Conservation (phyloP, 192 early-diverging fungal species). For the Dimargaris xerosporica region DNA sequence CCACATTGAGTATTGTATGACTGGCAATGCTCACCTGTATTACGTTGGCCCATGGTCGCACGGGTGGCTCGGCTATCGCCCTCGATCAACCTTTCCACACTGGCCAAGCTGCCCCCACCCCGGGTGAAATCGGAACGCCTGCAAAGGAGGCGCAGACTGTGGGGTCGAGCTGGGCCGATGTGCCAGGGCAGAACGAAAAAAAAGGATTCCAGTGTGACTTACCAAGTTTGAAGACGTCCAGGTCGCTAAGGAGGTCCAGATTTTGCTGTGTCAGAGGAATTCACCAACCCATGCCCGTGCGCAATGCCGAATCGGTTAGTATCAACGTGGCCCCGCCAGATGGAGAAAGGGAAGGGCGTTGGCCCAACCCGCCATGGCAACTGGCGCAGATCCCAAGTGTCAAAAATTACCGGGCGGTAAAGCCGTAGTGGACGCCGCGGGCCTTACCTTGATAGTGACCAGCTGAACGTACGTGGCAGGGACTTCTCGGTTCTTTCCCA, state of each 20-base stretch:
- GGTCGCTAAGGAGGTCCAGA: conserved; percentile 41
- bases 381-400: too few species aligned
- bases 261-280: conserved; percentile 28
- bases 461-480: conserved; percentile 64
- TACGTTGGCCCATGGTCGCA: too few species aligned
- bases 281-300: too few species aligned
- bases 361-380: too few species aligned
- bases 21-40: neutral
- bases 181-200: neutral
- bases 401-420: too few species aligned
- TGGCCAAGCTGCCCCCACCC: too few species aligned
- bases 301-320: too few species aligned
- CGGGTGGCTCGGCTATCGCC: too few species aligned
- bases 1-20: neutral
- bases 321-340: too few species aligned
- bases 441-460: conserved; percentile 49
- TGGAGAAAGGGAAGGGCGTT: too few species aligned
- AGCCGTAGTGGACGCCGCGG: too few species aligned
- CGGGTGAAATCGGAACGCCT: neutral
- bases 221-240: conserved; percentile 42
- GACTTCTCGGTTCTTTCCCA: conserved; percentile 60
- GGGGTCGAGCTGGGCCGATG: neutral
- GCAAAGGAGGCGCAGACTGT: neutral
- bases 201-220: conserved; percentile 12
- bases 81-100: too few species aligned